Percentiles rank a stretch among this genome's conserved stretches.
These are phyloP conservation scores for Pseudoturritis turrita DNA, from an alignment of 345 rosid species.

Conservation along the genomic window DNA sequence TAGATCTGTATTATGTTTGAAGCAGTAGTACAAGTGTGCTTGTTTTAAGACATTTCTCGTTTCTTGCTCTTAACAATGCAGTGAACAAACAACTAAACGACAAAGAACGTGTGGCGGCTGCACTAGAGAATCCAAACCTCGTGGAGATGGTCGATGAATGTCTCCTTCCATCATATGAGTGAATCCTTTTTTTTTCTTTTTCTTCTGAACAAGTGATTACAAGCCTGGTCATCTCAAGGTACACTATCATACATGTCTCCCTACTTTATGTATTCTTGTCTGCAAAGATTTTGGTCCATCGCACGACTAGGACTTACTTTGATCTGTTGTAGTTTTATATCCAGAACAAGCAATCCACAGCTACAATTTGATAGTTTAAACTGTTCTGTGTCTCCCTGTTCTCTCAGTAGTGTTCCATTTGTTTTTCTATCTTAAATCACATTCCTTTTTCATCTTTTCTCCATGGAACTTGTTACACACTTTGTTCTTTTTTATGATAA, in stretches of 20 bases:
- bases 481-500: too few species aligned
- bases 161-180: slow-evolving; percentile 58
- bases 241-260: background rate
- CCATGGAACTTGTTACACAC: too few species aligned
- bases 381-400: background rate
- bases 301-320: background rate
- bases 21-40: background rate
- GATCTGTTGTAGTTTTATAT: background rate
- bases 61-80: slow-evolving; percentile 32
- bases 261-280: too few species aligned
- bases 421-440: background rate
- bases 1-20: too few species aligned
- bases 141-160: slow-evolving; percentile 91
- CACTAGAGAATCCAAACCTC: slow-evolving; percentile 87
- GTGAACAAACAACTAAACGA: slow-evolving; percentile 94
- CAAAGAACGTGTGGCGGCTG: slow-evolving; percentile 91
- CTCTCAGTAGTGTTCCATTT: background rate
- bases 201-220: too few species aligned
- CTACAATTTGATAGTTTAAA: background rate
- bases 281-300: background rate
- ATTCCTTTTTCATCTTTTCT: too few species aligned
- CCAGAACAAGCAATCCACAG: too few species aligned
- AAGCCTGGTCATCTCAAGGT: background rate
- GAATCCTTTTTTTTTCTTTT: too few species aligned
- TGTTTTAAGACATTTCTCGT: background rate